These are phyloP conservation scores for Leersia perrieri DNA, from an alignment of 176 grass and related monocot genomes.

Conservation along the genomic window DNA sequence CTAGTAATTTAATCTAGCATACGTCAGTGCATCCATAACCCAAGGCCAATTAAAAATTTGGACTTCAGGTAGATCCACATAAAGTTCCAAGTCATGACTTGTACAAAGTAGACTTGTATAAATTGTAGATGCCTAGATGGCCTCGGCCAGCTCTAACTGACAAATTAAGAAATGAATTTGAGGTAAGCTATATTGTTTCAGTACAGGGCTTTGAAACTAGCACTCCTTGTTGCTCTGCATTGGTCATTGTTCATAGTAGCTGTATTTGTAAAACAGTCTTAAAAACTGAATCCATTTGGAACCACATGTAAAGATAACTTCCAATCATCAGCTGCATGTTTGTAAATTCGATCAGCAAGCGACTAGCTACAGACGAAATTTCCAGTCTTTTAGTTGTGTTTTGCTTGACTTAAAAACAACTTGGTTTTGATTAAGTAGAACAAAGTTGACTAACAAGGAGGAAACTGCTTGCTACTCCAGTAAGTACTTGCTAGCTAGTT, in stretches of 20 bases:
- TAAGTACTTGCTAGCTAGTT: not conserved
- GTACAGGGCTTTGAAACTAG: not conserved
- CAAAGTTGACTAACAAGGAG: not conserved
- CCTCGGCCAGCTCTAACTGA: conserved; percentile 25
- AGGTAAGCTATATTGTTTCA: not conserved
- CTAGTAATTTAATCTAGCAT: not conserved
- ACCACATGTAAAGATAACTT: not conserved
- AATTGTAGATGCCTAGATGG: not conserved
- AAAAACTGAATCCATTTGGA: not conserved
- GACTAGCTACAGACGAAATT: not conserved
- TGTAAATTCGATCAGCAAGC: not conserved
- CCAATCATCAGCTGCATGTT: not conserved
- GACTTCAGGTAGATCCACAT: not conserved
- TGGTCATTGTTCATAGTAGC: not conserved
- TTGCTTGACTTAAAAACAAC: not conserved
- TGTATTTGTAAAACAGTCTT: not conserved
- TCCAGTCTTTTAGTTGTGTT: not conserved
- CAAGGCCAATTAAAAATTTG: not conserved
- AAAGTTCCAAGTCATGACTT: not conserved
- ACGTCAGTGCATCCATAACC: not conserved
- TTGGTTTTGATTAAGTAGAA: not conserved
- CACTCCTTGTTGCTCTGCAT: not conserved
- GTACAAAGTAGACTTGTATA: not conserved
- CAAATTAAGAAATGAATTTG: not conserved
- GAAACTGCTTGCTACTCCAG: not conserved